Base-by-base conservation (phyloP, 2,329 filamentous ascomycete species). In the Hirsutella minnesotensis region DNA sequence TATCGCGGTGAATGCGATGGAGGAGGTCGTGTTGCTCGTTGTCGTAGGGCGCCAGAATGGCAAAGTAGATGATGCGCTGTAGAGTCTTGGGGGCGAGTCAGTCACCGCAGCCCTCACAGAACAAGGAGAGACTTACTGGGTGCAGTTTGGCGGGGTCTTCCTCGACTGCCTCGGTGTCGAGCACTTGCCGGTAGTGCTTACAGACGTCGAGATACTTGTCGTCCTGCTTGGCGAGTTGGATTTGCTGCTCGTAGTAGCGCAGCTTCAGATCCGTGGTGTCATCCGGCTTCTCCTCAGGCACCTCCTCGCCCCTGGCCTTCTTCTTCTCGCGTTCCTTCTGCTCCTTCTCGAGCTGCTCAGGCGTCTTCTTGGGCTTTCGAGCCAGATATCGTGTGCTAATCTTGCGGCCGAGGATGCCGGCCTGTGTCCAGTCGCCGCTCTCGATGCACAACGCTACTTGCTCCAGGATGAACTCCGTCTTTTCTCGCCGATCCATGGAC, bases 1-100 rank as follows among this genome's bases (percentile, higher is more conserved):
- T 68, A 63, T 98, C 92, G 62, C 81, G 78, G 61, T 88, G 79
- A 53, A 98, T 84, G 56, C 92, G 86, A 68, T 98, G 89, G 47
- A 98, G 81, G 43, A 98, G 83, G 54, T 98, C 92, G 53, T 90
- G 92, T 63, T 98, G 92, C 64, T 98, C 92, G 65, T 98, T 98
- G 69, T 98, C 90, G 66, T 96, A 88, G 8, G 92, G 89, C 8
- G 92, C 86, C 41, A 98, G 83, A 51, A 96, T 92, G 61, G 95
- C 81, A 65, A 94, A 98, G 75, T 94, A 96, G 66, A 96, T 89
- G 61, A 96, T 88, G 57, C 92, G 81, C 69, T 95, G 88, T 36
- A 98, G 77, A 16, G 88, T 79, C 87, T 94, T 16, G n/a, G 15
- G 15, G 13, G 12, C 9, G 15, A n/a, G 33, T 35, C 18, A 35